A percentile compares a stretch with the other conserved stretches of the same genome.
phyloP scores from a whole-genome alignment of 2,329 filamentous ascomycete genomes.

The Colletotrichum tropicale region DNA sequence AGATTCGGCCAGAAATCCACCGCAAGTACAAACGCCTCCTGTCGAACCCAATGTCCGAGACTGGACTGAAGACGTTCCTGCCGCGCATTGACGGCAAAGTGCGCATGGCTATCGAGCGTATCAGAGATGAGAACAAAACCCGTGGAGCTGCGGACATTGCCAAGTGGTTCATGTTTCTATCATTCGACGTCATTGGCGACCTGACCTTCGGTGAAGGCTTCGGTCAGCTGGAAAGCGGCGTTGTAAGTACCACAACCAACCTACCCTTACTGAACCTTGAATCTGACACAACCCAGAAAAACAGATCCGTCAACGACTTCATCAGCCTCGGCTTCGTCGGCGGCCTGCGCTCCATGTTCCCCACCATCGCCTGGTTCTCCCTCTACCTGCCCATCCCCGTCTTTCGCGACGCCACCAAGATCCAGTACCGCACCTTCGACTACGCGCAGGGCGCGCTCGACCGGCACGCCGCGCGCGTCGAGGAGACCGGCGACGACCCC shows the following conservation, averaged over 20 bases:
- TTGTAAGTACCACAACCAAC: slow-evolving; percentile 30
- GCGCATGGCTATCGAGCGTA: slow-evolving; percentile 44
- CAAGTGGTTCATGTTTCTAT: slow-evolving; percentile 60
- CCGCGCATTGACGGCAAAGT: slow-evolving; percentile 40
- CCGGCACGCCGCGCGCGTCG: slow-evolving; percentile 7
- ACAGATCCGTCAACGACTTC: slow-evolving; percentile 12
- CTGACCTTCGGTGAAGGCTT: slow-evolving; percentile 33
- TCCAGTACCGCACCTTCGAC: slow-evolving; percentile 3
- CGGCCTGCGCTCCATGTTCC: slow-evolving; percentile 9
- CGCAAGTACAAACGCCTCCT: slow-evolving; percentile 45
- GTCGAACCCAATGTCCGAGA: slow-evolving; percentile 43
- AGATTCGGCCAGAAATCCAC: neutral
- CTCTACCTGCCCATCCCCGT: slow-evolving; percentile 10
- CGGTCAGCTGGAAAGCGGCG: slow-evolving; percentile 25
- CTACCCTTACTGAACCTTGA: neutral
- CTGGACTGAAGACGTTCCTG: slow-evolving; percentile 39
- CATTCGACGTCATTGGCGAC: slow-evolving; percentile 37
- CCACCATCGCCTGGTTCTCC: neutral
- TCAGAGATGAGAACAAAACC: slow-evolving; percentile 43
- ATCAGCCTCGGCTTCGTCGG: slow-evolving; percentile 6
- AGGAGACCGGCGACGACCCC: neutral
- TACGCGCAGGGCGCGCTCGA: slow-evolving; percentile 7
- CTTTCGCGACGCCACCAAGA: neutral
- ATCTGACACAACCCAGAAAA: neutral
- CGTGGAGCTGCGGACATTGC: slow-evolving; percentile 47